phyloP scores from a whole-genome alignment of 2,329 filamentous ascomycete species.

The Proliferodiscus dingleyae region DNA sequence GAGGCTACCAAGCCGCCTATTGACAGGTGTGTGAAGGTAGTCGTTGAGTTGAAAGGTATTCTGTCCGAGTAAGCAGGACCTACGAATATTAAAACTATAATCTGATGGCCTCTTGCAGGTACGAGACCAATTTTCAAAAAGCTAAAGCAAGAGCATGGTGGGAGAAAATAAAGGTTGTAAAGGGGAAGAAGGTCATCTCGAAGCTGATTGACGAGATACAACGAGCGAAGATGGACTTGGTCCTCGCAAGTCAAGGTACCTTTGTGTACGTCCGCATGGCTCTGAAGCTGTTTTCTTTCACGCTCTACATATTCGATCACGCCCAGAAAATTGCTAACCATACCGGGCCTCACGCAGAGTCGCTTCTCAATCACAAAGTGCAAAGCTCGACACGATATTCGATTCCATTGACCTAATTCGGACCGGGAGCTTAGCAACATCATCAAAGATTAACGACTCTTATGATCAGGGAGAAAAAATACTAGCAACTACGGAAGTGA shows the following conservation, averaged over 20 bases:
- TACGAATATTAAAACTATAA: neutral
- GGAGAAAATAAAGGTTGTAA: neutral
- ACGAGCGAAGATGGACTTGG: neutral
- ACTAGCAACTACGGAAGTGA: neutral
- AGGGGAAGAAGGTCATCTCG: neutral
- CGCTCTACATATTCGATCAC: neutral
- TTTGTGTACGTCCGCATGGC: neutral
- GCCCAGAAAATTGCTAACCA: neutral
- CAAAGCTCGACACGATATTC: neutral
- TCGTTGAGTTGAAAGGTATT: neutral
- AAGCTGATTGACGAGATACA: neutral
- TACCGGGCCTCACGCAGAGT: neutral
- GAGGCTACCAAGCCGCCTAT: neutral
- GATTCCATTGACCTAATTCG: neutral
- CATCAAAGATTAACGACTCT: neutral
- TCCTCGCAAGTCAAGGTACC: neutral
- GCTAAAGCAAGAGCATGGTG: neutral
- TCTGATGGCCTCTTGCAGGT: neutral
- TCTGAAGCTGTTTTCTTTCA: neutral
- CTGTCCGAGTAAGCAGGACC: neutral
- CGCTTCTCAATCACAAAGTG: neutral
- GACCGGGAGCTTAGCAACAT: neutral
- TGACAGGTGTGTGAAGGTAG: neutral
- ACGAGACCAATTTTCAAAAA: neutral
- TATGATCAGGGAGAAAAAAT: neutral